Conservation (phyloP, 352 stramenopile genomes). For the Thraustotheca clavata region DNA sequence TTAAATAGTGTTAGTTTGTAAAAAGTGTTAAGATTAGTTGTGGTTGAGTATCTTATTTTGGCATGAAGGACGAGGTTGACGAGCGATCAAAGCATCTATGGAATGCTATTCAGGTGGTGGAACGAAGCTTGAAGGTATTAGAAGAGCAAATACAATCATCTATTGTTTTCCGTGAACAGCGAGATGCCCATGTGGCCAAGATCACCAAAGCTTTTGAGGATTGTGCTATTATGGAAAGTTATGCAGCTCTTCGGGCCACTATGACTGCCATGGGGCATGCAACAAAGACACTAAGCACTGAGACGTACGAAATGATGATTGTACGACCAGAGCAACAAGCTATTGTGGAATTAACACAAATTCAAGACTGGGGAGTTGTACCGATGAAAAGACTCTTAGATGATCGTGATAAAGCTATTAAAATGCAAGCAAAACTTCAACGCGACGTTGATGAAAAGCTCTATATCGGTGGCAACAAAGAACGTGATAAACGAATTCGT, state of each 20-base stretch:
- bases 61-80: slow-evolving; percentile 21
- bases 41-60: no score
- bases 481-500: slow-evolving; percentile 73
- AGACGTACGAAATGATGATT: slow-evolving; percentile 75
- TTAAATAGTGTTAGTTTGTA: no score
- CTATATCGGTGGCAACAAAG: slow-evolving; percentile 33
- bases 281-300: slow-evolving; percentile 39
- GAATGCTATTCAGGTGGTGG: slow-evolving; percentile 57
- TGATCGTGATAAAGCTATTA: slow-evolving; percentile 71
- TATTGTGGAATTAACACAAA: slow-evolving; percentile 54
- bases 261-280: slow-evolving; percentile 40
- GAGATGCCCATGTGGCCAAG: slow-evolving; percentile 43
- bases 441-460: slow-evolving; percentile 62
- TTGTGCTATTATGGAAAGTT: slow-evolving; percentile 53
- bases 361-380: slow-evolving; percentile 76
- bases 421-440: slow-evolving; percentile 66
- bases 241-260: slow-evolving; percentile 35
- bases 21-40: no score
- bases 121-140: slow-evolving; percentile 65
- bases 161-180: slow-evolving; percentile 51
- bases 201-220: slow-evolving; percentile 57
- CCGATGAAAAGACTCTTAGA: slow-evolving; percentile 78
- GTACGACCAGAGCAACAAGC: slow-evolving; percentile 56
- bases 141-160: slow-evolving; percentile 64
- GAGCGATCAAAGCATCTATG: slow-evolving; percentile 16